phyloP scores from a whole-genome alignment of 2,329 filamentous ascomycete genomes.

The Aspergillus quadrilineatus region DNA sequence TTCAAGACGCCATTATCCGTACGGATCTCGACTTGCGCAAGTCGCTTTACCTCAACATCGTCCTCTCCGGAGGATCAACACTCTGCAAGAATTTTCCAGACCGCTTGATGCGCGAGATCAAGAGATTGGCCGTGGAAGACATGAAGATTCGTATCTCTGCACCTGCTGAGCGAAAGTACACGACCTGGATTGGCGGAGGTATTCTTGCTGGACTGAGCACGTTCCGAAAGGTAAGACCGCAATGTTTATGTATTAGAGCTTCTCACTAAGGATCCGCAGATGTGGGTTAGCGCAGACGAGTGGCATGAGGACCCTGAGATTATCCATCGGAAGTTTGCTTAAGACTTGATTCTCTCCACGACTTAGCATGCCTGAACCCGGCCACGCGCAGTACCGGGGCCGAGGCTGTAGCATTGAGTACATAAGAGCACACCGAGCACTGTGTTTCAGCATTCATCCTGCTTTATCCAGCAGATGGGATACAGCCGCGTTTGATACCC shows the following conservation, averaged over 20 bases:
- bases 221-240: slow-evolving; percentile 80
- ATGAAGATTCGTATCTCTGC: slow-evolving; percentile 99
- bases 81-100: slow-evolving; percentile 97
- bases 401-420: not conserved
- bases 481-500: slow-evolving; percentile 16
- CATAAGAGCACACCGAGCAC: not conserved
- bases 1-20: slow-evolving; percentile 91
- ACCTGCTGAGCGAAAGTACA: slow-evolving; percentile 95
- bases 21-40: slow-evolving; percentile 96
- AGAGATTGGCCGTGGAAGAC: slow-evolving; percentile 91
- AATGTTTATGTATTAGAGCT: not conserved
- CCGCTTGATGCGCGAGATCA: slow-evolving; percentile 84
- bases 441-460: slow-evolving; percentile 1
- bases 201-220: slow-evolving; percentile 96
- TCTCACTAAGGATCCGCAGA: slow-evolving; percentile 56
- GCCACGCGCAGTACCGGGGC: not conserved
- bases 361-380: not conserved
- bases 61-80: slow-evolving; percentile 92
- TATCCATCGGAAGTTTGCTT: slow-evolving; percentile 97
- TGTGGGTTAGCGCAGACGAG: slow-evolving; percentile 99
- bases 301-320: slow-evolving; percentile 99
- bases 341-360: slow-evolving; percentile 25
- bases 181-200: slow-evolving; percentile 97
- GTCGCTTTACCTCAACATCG: slow-evolving; percentile 91
- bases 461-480: slow-evolving; percentile 4